Conservation (phyloP, 345 rosid genomes). For the Gossypium anomalum region DNA sequence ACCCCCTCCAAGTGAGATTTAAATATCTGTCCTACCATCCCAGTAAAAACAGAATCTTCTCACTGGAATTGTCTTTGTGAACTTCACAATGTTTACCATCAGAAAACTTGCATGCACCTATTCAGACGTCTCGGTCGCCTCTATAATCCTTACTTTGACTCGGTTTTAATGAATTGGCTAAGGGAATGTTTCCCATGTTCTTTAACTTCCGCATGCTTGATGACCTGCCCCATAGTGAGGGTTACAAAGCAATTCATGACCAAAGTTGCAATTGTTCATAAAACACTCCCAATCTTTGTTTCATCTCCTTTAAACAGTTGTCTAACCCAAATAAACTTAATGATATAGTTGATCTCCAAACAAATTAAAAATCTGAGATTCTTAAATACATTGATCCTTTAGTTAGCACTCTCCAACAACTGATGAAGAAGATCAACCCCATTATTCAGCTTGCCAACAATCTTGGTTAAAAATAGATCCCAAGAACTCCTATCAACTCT, state of each 20-base stretch:
- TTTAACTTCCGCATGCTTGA: neutral
- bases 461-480: constrained; percentile 48
- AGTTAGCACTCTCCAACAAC: constrained; percentile 27
- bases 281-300: neutral
- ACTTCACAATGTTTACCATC: neutral
- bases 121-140: neutral
- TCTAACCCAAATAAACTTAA: neutral
- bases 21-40: neutral
- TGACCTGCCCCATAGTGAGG: neutral
- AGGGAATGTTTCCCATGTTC: neutral
- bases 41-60: neutral
- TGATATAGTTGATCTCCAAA: neutral
- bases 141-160: neutral
- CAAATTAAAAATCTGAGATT: neutral
- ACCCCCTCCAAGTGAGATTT: neutral
- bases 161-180: neutral
- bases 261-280: neutral
- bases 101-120: neutral
- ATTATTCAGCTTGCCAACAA: constrained; percentile 34
- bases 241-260: neutral
- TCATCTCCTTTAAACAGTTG: neutral
- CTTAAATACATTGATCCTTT: neutral
- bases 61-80: neutral
- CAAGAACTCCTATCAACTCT: constrained; percentile 49
- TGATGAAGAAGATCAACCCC: constrained; percentile 32